Evolutionary conservation across 1,284 basidiomycete species (phyloP), one percentile per base, ranked within the genome.

Genomic region (Apiotrichum sp.): DNA sequence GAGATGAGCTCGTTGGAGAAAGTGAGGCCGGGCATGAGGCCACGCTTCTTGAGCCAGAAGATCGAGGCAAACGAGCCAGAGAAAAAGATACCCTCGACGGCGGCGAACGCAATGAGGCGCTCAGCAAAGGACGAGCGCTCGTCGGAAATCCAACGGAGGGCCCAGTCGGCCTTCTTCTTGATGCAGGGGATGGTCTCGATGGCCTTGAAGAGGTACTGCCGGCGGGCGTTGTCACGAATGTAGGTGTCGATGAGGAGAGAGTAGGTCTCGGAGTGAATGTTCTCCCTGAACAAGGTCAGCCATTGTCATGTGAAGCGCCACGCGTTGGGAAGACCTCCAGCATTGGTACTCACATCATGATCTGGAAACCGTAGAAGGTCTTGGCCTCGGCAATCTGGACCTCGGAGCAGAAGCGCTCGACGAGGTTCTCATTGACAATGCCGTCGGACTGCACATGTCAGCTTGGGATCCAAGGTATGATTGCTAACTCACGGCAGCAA

Each of bases 221-320:
- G 86, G 74, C 93, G 83, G 14, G 78, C 80, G 10, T 86, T 79
- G 67, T 98, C 95, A 74, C 91, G 92, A 78, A 98, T 93, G 75
- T 97, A 97, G 7, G 93, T 92, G 78, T 98, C 92, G 75, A 98
- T 96, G 67, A 98, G 86, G 44, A 98, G 86, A 5, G 95, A 98
- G 78, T 98, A 97, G 1, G 93, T 95, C 77, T 98, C 95, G 3
- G 93, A 95, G 69, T 78, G 76, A 64, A 78, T 78, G 71, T 78
- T 78, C 77, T 98, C 95, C 89, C 97, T 98, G 93, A 97, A 74
- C 98, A 95, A 73, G 98, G 93, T 82, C 97, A 98, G 22, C 93
- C 95, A 73, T 98, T 11, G 7, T n/a, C n/a, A n/a, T n/a, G n/a
- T n/a, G n/a, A n/a, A n/a, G n/a, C n/a, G n/a, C n/a, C n/a, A n/a